A percentile compares a stretch with the other conserved stretches of the same genome.
Conservation (phyloP, 345 rosid genomes). For the Stellera chamaejasme region DNA sequence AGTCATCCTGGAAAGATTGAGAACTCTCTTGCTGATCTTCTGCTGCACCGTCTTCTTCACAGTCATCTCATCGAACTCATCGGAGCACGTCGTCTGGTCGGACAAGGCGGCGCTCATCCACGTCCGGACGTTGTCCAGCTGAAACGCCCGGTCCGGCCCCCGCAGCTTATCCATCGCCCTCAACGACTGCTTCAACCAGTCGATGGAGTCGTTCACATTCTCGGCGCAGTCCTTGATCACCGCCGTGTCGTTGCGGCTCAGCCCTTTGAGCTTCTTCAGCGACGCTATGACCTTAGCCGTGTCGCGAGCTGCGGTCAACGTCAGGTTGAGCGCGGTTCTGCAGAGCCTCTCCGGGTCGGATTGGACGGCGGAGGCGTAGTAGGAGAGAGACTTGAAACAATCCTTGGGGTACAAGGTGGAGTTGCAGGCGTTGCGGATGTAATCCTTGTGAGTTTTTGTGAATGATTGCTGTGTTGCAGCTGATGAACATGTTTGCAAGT, state of each 20-base stretch:
- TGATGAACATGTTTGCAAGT: constrained; percentile 12
- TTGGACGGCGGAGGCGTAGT: constrained; percentile 37
- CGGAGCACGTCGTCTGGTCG: constrained; percentile 58
- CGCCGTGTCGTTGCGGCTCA: constrained; percentile 28
- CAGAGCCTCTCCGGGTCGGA: constrained; percentile 48
- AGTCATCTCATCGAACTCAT: constrained; percentile 40
- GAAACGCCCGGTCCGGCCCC: constrained; percentile 18
- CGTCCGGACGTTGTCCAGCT: constrained; percentile 33
- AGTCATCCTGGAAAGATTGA: constrained; percentile 33
- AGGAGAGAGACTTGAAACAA: constrained; percentile 49
- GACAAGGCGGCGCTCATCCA: constrained; percentile 74
- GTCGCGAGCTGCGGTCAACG: constrained; percentile 27
- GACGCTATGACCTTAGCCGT: constrained; percentile 21
- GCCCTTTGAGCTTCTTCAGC: constrained; percentile 19
- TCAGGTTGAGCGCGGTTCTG: constrained; percentile 35
- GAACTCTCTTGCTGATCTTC: constrained; percentile 28
- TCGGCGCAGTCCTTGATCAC: constrained; percentile 45
- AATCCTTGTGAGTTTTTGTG: constrained; percentile 45
- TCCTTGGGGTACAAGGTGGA: constrained; percentile 42
- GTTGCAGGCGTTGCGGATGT: constrained; percentile 42
- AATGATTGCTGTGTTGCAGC: constrained; percentile 16
- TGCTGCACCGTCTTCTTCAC: constrained; percentile 34
- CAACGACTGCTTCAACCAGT: constrained; percentile 45
- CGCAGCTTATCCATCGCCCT: constrained; percentile 22
- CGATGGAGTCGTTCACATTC: constrained; percentile 32